Evolutionary conservation across 1,139 yeast genomes (phyloP).

Genomic region (Yamadazyma dushanensis): DNA sequence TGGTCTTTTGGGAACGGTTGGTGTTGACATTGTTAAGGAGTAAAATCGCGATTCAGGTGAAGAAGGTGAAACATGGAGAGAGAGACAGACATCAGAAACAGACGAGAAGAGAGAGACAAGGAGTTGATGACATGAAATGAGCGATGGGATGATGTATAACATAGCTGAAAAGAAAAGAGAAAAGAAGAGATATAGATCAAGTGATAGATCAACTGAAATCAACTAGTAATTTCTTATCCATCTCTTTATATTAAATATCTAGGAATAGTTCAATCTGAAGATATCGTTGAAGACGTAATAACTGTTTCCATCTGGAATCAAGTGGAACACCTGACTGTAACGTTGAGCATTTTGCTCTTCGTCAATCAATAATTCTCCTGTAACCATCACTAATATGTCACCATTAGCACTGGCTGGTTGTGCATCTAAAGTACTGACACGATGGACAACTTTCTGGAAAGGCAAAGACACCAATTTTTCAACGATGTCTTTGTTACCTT

Average conservation of each 20-base stretch:
- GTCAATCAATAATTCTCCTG: slow-evolving; percentile 91
- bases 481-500: slow-evolving; percentile 89
- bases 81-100: neutral
- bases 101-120: neutral
- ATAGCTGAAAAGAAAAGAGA: too few relatives aligned
- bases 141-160: too few relatives aligned
- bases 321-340: slow-evolving; percentile 95
- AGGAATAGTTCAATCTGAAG: slow-evolving; percentile 85
- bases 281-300: slow-evolving; percentile 95
- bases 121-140: neutral
- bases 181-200: too few relatives aligned
- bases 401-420: slow-evolving; percentile 96
- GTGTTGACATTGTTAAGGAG: slow-evolving; percentile 9
- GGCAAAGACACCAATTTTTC: slow-evolving; percentile 88
- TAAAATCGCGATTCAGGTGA: slow-evolving; percentile 4
- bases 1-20: slow-evolving; percentile 24
- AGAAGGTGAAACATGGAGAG: neutral
- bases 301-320: slow-evolving; percentile 87
- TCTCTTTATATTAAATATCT: too few relatives aligned
- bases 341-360: slow-evolving; percentile 95
- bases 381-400: slow-evolving; percentile 95
- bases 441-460: slow-evolving; percentile 88
- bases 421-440: slow-evolving; percentile 93
- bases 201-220: too few relatives aligned
- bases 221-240: too few relatives aligned